These are phyloP conservation scores for Fragilaria radians DNA, from an alignment of 108 stramenopile genomes.

Conservation along the genomic window DNA sequence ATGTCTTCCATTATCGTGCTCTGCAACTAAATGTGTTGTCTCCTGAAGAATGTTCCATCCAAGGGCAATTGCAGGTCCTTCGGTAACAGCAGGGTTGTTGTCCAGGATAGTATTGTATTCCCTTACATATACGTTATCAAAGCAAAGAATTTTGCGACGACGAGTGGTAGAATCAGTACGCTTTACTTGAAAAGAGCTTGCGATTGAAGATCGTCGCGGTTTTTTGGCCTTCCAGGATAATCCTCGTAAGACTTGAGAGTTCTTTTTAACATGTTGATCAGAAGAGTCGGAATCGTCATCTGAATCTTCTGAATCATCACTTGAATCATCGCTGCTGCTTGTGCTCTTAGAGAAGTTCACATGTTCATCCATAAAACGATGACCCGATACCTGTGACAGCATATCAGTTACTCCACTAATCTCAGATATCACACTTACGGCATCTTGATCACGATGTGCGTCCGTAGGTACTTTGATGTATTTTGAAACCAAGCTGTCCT, in stretches of 20 bases:
- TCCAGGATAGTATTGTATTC: background rate
- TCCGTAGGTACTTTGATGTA: background rate
- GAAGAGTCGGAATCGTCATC: background rate
- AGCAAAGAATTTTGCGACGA: background rate
- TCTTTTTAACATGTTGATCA: background rate
- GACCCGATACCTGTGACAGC: background rate
- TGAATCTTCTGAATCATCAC: background rate
- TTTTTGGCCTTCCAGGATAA: background rate
- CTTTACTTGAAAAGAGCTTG: background rate
- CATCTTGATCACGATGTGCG: background rate
- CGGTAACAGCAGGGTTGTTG: background rate
- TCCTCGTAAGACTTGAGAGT: background rate
- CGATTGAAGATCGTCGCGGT: background rate
- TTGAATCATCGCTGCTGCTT: background rate
- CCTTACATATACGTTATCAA: background rate
- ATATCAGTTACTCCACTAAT: background rate
- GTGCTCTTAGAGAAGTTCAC: background rate
- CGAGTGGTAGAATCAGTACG: too few species aligned
- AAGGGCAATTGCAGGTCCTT: background rate
- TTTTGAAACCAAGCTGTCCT: too few species aligned
- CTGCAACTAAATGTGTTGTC: background rate
- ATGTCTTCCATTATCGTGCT: background rate
- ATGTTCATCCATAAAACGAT: background rate
- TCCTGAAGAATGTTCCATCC: background rate
- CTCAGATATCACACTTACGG: background rate